These are phyloP conservation scores for Physocladia obscura DNA, from an alignment of 192 early-diverging fungal genomes.

Conservation along the genomic window DNA sequence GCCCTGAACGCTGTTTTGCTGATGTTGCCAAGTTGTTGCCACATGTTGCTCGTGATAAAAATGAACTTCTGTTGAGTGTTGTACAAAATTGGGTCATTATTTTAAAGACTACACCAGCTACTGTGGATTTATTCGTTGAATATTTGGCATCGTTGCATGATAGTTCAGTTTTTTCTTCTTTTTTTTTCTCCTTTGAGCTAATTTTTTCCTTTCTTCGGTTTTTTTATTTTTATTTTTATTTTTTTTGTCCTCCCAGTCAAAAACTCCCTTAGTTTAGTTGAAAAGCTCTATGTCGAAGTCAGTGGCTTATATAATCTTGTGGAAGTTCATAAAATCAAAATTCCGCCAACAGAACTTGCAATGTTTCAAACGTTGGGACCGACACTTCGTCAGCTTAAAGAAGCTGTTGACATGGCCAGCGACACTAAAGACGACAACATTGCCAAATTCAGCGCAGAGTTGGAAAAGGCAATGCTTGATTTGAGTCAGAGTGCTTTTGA, in stretches of 20 bases:
- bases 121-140: slow-evolving; percentile 62
- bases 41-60: slow-evolving; percentile 56
- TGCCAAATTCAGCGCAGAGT: slow-evolving; percentile 47
- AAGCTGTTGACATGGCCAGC: slow-evolving; percentile 54
- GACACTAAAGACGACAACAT: slow-evolving; percentile 64
- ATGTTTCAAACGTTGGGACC: slow-evolving; percentile 59
- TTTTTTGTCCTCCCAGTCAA: slow-evolving; percentile 41
- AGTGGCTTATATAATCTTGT: slow-evolving; percentile 48
- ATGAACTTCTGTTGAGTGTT: slow-evolving; percentile 57
- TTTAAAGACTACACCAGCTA: slow-evolving; percentile 51
- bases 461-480: slow-evolving; percentile 50
- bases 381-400: slow-evolving; percentile 54
- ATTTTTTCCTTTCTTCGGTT: slow-evolving; percentile 48
- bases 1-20: slow-evolving; percentile 59
- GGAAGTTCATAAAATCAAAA: slow-evolving; percentile 52
- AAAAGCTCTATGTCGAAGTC: slow-evolving; percentile 53
- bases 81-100: slow-evolving; percentile 58
- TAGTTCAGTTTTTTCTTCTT: slow-evolving; percentile 14
- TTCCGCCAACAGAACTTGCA: slow-evolving; percentile 59
- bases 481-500: slow-evolving; percentile 55
- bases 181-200: not conserved
- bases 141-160: slow-evolving; percentile 44
- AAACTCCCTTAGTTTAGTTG: slow-evolving; percentile 41
- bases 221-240: slow-evolving; percentile 26
- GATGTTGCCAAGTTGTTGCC: slow-evolving; percentile 59